phyloP scores from a whole-genome alignment of 2,329 filamentous ascomycete species.

The Aspergillus piperis region DNA sequence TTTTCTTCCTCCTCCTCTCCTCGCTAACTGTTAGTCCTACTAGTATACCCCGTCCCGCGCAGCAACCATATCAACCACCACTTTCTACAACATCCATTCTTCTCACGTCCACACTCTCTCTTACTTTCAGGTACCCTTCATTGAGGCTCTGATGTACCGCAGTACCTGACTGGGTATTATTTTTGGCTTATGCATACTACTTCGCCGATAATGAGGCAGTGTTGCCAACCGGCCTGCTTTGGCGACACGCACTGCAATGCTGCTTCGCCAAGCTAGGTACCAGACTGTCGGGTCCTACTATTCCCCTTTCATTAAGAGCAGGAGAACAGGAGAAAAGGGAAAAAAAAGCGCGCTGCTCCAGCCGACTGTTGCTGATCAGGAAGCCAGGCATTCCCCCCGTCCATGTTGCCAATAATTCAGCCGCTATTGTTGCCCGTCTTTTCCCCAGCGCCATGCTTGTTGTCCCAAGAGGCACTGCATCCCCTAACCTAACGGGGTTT shows the following conservation, averaged over 20 bases:
- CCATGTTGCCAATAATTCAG: constrained; percentile 12
- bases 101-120: constrained; percentile 1
- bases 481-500: neutral
- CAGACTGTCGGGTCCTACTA: constrained; percentile 37
- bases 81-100: neutral
- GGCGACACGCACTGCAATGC: constrained; percentile 38
- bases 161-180: neutral
- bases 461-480: neutral
- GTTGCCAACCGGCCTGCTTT: constrained; percentile 27
- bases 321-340: constrained; percentile 5
- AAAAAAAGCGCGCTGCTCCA: constrained; percentile 19
- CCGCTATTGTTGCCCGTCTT: constrained; percentile 12
- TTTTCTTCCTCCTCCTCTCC: neutral
- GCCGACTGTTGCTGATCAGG: constrained; percentile 19
- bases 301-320: constrained; percentile 23
- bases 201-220: constrained; percentile 26
- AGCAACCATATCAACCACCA: too few species aligned
- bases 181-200: neutral
- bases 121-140: neutral
- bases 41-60: too few species aligned
- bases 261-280: constrained; percentile 35
- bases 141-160: neutral
- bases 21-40: neutral
- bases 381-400: constrained; percentile 11
- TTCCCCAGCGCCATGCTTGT: neutral